Percentiles rank a stretch among this genome's conserved stretches.
These are phyloP conservation scores for Hypocrella siamensis DNA, from an alignment of 2,329 filamentous ascomycete genomes.

Conservation along the genomic window DNA sequence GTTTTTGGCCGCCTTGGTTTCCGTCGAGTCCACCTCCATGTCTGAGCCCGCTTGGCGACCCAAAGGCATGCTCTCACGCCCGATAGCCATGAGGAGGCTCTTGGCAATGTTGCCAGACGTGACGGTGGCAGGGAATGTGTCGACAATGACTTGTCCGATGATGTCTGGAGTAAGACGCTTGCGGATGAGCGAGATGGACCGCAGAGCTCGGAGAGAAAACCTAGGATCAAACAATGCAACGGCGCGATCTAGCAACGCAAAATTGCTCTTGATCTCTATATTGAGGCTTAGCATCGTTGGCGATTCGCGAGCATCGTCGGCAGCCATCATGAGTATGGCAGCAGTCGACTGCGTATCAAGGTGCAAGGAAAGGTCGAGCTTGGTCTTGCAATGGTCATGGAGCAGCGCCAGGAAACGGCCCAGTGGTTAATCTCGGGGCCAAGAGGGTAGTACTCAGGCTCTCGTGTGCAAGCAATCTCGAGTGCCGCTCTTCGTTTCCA, in stretches of 20 bases:
- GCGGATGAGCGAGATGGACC: slow-evolving; percentile 88
- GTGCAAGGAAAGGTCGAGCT: too few relatives aligned
- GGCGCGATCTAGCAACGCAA: slow-evolving; percentile 77
- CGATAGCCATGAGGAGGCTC: slow-evolving; percentile 54
- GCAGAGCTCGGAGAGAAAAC: slow-evolving; percentile 85
- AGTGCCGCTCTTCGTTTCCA: neutral
- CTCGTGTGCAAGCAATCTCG: neutral
- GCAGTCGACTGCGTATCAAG: too few relatives aligned
- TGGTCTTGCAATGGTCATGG: too few relatives aligned
- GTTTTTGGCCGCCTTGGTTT: slow-evolving; percentile 38
- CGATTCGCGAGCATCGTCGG: too few relatives aligned
- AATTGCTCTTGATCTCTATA: slow-evolving; percentile 88
- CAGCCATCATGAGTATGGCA: too few relatives aligned
- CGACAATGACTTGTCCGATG: slow-evolving; percentile 62
- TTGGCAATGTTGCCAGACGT: slow-evolving; percentile 50
- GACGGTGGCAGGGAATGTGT: slow-evolving; percentile 53
- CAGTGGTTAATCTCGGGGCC: neutral
- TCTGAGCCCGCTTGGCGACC: slow-evolving; percentile 40
- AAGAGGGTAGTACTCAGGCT: too few relatives aligned
- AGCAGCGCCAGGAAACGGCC: too few relatives aligned
- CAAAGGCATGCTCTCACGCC: slow-evolving; percentile 48
- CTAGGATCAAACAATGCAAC: slow-evolving; percentile 86
- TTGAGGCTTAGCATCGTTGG: neutral
- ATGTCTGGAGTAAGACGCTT: slow-evolving; percentile 78
- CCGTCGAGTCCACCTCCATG: slow-evolving; percentile 57